Base-by-base conservation (phyloP, 1,284 basidiomycete genomes). In the Cryptococcus wingfieldii region DNA sequence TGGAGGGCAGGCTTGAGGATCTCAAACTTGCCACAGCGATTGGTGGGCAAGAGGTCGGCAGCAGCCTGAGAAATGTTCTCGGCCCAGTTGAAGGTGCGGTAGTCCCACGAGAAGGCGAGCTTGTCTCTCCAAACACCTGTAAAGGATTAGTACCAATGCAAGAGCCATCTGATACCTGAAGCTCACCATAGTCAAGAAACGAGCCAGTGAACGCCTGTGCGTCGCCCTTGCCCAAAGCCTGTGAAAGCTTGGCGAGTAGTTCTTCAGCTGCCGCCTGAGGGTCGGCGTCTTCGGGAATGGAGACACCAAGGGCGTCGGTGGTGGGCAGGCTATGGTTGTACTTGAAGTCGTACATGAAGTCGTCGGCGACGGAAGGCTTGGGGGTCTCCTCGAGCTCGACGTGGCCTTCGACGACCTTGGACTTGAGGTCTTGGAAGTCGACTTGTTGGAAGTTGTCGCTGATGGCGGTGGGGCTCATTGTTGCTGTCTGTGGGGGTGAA, bases 1-100 rank as follows among this genome's bases (percentile, higher is more conserved):
- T 80, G 69, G 10, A 84, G 58, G 0, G 56, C 62, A 1, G 78
- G 69, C 19, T 65, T 63, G 19, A 68, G 75, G 18, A 75, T 68
- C 38, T 69, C 57, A 37, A 85, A 70, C 10, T 75, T 66, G 16
- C 68, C 4, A 78, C 63, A 44, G 4, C 5, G 25, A n/a, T 61
- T 63, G 0, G 44, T 13, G 16, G 64, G 62, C 1, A 64, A 41
- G 5, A 69, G 61, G 43, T 69, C 65, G 13, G 9, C 23, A 13
- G 67, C 64, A 4, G 68, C 68, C 38, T 46, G 44, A 28, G 10
- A 18, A 61, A 86, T 80, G 53, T 68, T 67, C 4, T 70, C 47
- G 13, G 59, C 53, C 27, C 81, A 80, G 53, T 80, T 78, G 71
- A 86, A 83, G 0, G 84, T 86, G 50, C 85, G 82, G 65, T 86